Base-by-base conservation (phyloP, 805 yeast genomes). In the Kuraishia hungarica region DNA sequence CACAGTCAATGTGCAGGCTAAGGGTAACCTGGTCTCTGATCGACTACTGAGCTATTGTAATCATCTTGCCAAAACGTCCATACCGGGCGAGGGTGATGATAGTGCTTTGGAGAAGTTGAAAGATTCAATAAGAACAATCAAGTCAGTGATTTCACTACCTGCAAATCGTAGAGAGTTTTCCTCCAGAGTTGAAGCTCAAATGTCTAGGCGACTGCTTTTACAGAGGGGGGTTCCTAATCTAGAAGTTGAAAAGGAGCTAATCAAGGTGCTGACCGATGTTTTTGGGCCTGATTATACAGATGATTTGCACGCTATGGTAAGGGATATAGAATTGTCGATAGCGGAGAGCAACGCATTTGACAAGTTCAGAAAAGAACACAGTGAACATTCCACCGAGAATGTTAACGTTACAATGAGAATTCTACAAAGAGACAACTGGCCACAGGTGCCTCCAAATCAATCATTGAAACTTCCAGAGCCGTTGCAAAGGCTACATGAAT, bases 181-280 rank as follows among this genome's bases (percentile, higher is more conserved):
- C 48, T 19, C 23, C 8, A 35, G 10, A n/a, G 19, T 29, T 24
- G 22, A 22, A 29, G 20, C 48, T 21, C 53, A 52, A 35, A 21
- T 46, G 21, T 43, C 53, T 29, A 39, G 53, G 23, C 20, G 53
- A n/a, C 39, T 52, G 19, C 49, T 52, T 10, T 15, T 22, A 15
- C 28, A 22, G 7, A 21, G 17, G 20, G 53, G 53, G 17, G 15
- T 21, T 6, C 50, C 50, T 17, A 23, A 17, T 24, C 39, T 52
- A 13, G 53, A 23, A 8, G n/a, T 13, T 2, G 53, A 52, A 21
- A 15, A 15, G 2, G n/a, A 46, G 17, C 22, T 52, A 6, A n/a
- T 52, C 24, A 19, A 22, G 39, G 24, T 19, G 11, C n/a, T 50
- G 24, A 20, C 19, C 2, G 20, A n/a, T 4, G 22, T 50, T 17